These are phyloP conservation scores for Tylopilus plumbeoviolaceoides DNA, from an alignment of 768 basidiomycete genomes.

Conservation along the genomic window DNA sequence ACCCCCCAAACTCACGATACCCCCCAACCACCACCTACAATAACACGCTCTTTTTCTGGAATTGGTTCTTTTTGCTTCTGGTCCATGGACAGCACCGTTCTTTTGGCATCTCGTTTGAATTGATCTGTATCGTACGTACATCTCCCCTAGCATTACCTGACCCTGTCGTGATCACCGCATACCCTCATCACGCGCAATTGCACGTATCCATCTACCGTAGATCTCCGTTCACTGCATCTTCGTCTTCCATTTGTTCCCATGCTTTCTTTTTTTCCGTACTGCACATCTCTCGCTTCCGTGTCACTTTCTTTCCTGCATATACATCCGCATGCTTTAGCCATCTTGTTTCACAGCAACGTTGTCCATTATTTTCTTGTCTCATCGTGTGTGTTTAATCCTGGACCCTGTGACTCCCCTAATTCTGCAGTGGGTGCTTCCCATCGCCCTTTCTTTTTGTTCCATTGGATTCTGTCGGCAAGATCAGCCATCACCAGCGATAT, in stretches of 20 bases:
- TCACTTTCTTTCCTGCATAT: background rate
- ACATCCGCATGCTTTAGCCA: background rate
- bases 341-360: background rate
- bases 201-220: conserved; percentile 17
- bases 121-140: conserved; percentile 10
- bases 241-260: conserved; percentile 10
- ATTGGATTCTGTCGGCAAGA: background rate
- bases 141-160: background rate
- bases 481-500: too few species aligned
- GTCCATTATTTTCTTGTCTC: background rate
- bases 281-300: background rate
- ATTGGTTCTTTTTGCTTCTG: background rate
- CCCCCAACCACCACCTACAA: background rate
- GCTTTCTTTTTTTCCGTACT: background rate
- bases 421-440: background rate
- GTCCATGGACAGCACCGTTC: conserved; percentile 4
- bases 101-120: conserved; percentile 5
- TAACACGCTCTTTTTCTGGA: background rate
- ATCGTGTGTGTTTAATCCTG: background rate
- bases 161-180: background rate
- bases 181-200: conserved; percentile 3
- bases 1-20: background rate
- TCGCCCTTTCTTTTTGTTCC: background rate
- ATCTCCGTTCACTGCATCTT: conserved; percentile 14
- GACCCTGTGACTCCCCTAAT: background rate